Conservation (phyloP, 2,329 filamentous ascomycete genomes). For the Diaporthe sp. region DNA sequence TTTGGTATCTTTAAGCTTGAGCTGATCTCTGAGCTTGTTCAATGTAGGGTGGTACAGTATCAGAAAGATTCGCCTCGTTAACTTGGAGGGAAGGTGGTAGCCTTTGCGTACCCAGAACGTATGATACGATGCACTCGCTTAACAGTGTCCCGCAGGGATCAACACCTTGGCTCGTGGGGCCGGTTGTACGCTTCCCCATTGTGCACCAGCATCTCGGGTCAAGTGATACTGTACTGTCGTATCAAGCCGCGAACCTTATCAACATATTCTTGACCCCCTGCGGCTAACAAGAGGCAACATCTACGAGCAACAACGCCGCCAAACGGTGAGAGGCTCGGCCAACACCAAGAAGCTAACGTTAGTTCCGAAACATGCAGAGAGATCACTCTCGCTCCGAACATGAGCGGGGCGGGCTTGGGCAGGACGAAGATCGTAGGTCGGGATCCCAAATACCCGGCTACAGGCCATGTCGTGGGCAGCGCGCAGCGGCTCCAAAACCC, state of each 20-base stretch:
- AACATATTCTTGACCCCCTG: not conserved
- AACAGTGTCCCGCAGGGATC: conserved; percentile 6
- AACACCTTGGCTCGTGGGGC: conserved; percentile 21
- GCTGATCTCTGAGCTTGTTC: not conserved
- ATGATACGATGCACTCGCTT: conserved; percentile 26
- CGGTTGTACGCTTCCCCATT: conserved; percentile 12
- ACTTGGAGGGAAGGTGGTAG: not conserved
- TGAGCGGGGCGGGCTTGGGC: not conserved
- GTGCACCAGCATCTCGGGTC: conserved; percentile 31
- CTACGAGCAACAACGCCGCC: not conserved
- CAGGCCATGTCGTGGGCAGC: too few species aligned
- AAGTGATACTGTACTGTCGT: conserved; percentile 32
- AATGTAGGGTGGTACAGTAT: conserved; percentile 20
- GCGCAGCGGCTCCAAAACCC: not conserved
- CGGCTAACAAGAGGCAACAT: not conserved
- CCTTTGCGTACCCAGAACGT: not conserved
- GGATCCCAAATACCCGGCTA: not conserved
- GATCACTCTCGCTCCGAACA: not conserved
- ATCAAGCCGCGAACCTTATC: conserved; percentile 19
- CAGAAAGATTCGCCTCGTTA: conserved; percentile 6
- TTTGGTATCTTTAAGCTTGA: not conserved
- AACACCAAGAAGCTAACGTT: not conserved
- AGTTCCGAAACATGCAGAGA: conserved; percentile 6
- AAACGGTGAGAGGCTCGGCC: not conserved
- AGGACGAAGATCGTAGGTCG: not conserved